Evolutionary conservation across 1,284 basidiomycete species (phyloP), one percentile per base, ranked within the genome.

Genomic region (Leccinum solheimii): DNA sequence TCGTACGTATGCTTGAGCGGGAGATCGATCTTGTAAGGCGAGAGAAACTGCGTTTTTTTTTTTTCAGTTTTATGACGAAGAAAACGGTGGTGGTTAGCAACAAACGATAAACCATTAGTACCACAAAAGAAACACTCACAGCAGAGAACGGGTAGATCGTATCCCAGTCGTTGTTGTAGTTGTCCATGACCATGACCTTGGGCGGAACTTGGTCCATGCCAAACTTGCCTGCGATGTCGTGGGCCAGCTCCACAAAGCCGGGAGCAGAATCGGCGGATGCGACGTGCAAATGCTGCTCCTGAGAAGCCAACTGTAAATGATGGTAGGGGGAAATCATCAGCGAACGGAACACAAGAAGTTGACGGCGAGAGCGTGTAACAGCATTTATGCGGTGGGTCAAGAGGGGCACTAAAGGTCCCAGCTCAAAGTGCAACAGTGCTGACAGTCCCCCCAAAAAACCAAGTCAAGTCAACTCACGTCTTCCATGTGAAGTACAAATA

Each of bases 401-500:
- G 36, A 38, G 16, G 38, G 5, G 40, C 40, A n/a, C 40, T 9
- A 8, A n/a, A 43, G n/a, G 40, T 43, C 9, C 40, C 16, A n/a
- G 40, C 40, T 43, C 16, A 43, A 43, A 2, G n/a, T 10, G n/a
- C 38, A n/a, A 27, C 14, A 26, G 21, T 7, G 45, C 21, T 40
- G 40, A n/a, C 40, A 43, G 14, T 8, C 16, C 16, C 38, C 38
- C 38, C 3, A 11, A 45, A 48, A 21, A 21, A 21, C 38, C 49
- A 48, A 55, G 19, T 5, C 8, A 45, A 52, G 52, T 51, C 9
- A 6, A 77, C 87, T 68, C 68, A 94, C 92, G 74, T 98, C 96
- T 76, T 97, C 94, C 67, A 88, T 83, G 72, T 95, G 91, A 60
- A 98, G 79, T 23, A 96, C 83, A 68, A 92, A 95, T 50, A 97